A percentile compares a stretch with the other conserved stretches of the same genome.
Conservation (phyloP, 2,329 filamentous ascomycete genomes). For the Cercospora sp. region DNA sequence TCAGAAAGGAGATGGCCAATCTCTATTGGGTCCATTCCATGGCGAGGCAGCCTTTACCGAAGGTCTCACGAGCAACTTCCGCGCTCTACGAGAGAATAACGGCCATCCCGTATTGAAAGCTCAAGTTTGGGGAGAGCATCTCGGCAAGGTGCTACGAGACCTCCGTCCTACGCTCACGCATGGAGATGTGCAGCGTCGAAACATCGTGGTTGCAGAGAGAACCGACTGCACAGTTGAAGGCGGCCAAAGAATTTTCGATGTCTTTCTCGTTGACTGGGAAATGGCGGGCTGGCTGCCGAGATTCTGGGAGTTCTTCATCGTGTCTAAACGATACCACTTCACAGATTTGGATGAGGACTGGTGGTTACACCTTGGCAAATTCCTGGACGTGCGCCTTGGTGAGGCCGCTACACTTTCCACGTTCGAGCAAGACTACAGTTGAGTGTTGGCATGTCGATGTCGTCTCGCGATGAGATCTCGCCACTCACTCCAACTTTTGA, state of each 20-base stretch:
- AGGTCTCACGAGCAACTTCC: neutral
- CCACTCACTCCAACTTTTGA: too few species aligned
- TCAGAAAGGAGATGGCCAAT: neutral
- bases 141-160: neutral
- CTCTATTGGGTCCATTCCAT: neutral
- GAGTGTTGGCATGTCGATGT: too few species aligned
- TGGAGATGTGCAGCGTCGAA: constrained; percentile 10
- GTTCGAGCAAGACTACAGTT: neutral
- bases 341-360: neutral
- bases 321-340: neutral
- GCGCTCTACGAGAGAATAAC: neutral
- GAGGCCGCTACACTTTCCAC: neutral
- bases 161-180: constrained; percentile 7
- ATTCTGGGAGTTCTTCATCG: constrained; percentile 15
- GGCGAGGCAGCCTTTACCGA: constrained; percentile 6
- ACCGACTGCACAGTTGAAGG: neutral
- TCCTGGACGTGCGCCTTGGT: neutral
- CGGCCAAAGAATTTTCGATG: neutral
- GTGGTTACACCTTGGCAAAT: neutral
- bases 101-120: constrained; percentile 1
- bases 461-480: too few species aligned
- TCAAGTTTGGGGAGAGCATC: neutral
- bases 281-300: constrained; percentile 13
- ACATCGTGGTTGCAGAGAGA: constrained; percentile 7
- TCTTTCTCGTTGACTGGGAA: constrained; percentile 17